These are phyloP conservation scores for Fusarium sp. DNA, from an alignment of 2,329 filamentous ascomycete genomes.

Conservation along the genomic window DNA sequence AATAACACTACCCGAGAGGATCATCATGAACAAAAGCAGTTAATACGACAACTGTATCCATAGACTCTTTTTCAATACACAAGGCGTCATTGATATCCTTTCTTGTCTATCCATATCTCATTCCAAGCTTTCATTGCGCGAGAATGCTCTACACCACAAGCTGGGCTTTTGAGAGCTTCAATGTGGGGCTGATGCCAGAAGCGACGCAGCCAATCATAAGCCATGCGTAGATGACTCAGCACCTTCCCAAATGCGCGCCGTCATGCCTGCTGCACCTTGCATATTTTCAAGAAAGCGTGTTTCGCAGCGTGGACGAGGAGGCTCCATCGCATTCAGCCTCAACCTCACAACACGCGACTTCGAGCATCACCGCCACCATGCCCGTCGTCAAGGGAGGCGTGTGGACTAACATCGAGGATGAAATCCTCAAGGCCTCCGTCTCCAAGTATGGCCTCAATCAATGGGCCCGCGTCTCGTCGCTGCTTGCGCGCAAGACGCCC, in stretches of 20 bases:
- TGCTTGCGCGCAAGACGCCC: conserved; percentile 95
- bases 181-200: conserved; percentile 12
- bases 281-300: conserved; percentile 53
- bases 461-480: conserved; percentile 97
- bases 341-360: conserved; percentile 31
- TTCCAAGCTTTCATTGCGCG: too few species aligned
- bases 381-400: conserved; percentile 82
- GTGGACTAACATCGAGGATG: conserved; percentile 88
- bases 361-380: conserved; percentile 63
- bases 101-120: too few species aligned
- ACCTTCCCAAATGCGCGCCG: conserved; percentile 25
- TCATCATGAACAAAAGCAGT: too few species aligned
- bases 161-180: neutral
- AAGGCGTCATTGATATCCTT: too few species aligned
- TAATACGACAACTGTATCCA: too few species aligned
- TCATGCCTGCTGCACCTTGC: conserved; percentile 26
- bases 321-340: conserved; percentile 36
- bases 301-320: conserved; percentile 33
- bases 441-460: conserved; percentile 97
- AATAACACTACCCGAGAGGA: too few species aligned
- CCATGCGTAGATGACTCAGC: conserved; percentile 41
- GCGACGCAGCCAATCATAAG: conserved; percentile 33
- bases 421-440: conserved; percentile 96
- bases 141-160: neutral
- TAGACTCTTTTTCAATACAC: too few species aligned